Conservation (phyloP, 805 yeast genomes). For the Wickerhamomyces canadensis region DNA sequence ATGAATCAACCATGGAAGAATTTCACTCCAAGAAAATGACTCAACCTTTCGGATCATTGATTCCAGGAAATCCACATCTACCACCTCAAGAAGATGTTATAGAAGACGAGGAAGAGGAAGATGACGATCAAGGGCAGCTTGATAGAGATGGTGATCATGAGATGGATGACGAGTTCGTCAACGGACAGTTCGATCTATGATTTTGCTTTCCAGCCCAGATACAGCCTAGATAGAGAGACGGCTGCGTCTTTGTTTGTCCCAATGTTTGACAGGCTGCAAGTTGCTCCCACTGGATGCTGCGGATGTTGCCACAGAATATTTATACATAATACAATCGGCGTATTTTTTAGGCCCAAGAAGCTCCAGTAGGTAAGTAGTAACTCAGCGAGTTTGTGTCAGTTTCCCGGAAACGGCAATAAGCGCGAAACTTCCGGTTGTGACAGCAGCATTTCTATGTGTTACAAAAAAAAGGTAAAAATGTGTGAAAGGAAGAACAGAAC, state of each 20-base stretch:
- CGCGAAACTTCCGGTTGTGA: background rate
- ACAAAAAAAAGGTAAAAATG: background rate
- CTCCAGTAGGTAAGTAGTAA: too few relatives aligned
- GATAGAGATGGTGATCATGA: conserved; percentile 47
- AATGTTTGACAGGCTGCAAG: background rate
- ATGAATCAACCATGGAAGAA: conserved; percentile 88
- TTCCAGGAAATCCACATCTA: conserved; percentile 72
- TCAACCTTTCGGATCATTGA: conserved; percentile 59
- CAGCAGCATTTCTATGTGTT: background rate
- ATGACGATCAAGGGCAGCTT: conserved; percentile 32
- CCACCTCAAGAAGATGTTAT: conserved; percentile 84
- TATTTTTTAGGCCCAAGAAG: too few relatives aligned
- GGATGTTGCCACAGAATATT: conserved; percentile 1
- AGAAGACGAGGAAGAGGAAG: conserved; percentile 58
- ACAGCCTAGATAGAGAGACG: too few relatives aligned
- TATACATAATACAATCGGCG: background rate
- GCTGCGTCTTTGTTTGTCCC: background rate
- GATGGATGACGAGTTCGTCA: conserved; percentile 79
- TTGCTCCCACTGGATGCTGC: background rate
- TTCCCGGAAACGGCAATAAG: background rate
- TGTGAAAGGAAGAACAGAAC: background rate
- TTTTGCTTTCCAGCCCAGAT: too few relatives aligned
- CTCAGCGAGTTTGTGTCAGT: too few relatives aligned
- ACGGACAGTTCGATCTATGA: conserved; percentile 82
- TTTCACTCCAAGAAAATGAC: conserved; percentile 40